Percentiles rank a stretch among this genome's conserved stretches.
These are phyloP conservation scores for Fusarium papillatum DNA, from an alignment of 2,329 filamentous ascomycete species.

Conservation along the genomic window DNA sequence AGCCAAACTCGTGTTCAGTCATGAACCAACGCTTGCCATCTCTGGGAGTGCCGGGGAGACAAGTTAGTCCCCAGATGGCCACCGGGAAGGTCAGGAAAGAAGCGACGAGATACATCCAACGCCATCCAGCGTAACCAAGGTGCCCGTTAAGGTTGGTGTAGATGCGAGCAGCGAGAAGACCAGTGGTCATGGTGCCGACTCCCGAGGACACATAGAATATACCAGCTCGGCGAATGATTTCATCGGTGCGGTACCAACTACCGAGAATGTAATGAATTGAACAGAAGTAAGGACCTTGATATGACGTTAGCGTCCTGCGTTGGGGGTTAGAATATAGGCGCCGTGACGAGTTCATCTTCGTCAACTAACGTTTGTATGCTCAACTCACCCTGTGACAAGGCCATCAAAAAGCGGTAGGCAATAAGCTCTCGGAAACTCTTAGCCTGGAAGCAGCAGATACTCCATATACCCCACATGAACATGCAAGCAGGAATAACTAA, in stretches of 20 bases:
- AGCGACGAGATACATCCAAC: slow-evolving; percentile 69
- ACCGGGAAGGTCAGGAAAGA: slow-evolving; percentile 67
- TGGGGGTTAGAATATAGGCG: not conserved
- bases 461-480: slow-evolving; percentile 68
- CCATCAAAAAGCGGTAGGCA: slow-evolving; percentile 67
- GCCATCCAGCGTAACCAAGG: slow-evolving; percentile 60
- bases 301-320: not conserved
- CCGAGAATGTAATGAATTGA: slow-evolving; percentile 29
- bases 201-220: slow-evolving; percentile 64
- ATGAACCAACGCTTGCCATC: slow-evolving; percentile 61
- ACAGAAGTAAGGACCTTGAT: slow-evolving; percentile 48
- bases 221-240: slow-evolving; percentile 62
- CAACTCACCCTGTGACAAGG: slow-evolving; percentile 53
- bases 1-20: slow-evolving; percentile 57
- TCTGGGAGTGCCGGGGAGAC: slow-evolving; percentile 60
- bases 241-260: slow-evolving; percentile 59
- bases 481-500: slow-evolving; percentile 66
- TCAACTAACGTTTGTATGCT: not conserved
- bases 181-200: slow-evolving; percentile 64
- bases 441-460: slow-evolving; percentile 65
- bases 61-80: slow-evolving; percentile 61
- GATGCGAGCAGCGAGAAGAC: slow-evolving; percentile 60
- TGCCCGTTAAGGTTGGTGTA: slow-evolving; percentile 56
- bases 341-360: not conserved
- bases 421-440: slow-evolving; percentile 62